A percentile compares a stretch with the other conserved stretches of the same genome.
Evolutionary conservation across 306 rosid species (phyloP).

Genomic region (Rosa rugosa): DNA sequence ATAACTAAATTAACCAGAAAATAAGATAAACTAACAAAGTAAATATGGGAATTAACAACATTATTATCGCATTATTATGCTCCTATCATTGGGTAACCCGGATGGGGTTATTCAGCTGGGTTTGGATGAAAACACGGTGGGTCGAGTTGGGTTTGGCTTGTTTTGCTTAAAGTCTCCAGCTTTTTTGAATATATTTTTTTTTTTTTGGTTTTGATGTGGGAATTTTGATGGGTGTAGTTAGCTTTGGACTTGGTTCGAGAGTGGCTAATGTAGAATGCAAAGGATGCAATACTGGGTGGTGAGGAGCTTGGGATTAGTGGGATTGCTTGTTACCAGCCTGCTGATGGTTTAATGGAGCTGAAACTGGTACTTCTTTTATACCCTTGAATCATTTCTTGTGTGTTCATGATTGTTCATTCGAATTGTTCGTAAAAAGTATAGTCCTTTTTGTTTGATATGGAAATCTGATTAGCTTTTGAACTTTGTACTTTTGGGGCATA

Average conservation of each 20-base stretch:
- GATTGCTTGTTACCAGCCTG: constrained; percentile 47
- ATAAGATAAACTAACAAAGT: too few relatives aligned
- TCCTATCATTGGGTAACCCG: too few relatives aligned
- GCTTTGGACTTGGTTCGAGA: constrained; percentile 61
- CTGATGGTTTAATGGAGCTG: constrained; percentile 49
- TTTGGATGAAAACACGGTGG: constrained; percentile 14
- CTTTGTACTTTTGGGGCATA: constrained; percentile 1
- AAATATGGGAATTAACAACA: too few relatives aligned
- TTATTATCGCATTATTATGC: too few relatives aligned
- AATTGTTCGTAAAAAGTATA: neutral
- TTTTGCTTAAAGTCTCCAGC: neutral
- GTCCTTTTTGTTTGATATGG: neutral
- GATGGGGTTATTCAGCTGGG: constrained; percentile 64
- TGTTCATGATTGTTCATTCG: neutral
- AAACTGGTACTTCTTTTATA: constrained; percentile 36
- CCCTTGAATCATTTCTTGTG: neutral
- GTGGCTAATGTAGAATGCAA: constrained; percentile 62
- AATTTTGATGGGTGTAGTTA: constrained; percentile 39
- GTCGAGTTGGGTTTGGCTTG: constrained; percentile 25
- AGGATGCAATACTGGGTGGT: constrained; percentile 43
- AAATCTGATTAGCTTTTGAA: neutral
- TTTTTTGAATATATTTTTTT: neutral
- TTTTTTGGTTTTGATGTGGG: neutral
- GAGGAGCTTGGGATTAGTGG: constrained; percentile 35
- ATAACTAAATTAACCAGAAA: too few relatives aligned